Conservation (phyloP, 805 yeast genomes). For the Candida vaughaniae region DNA sequence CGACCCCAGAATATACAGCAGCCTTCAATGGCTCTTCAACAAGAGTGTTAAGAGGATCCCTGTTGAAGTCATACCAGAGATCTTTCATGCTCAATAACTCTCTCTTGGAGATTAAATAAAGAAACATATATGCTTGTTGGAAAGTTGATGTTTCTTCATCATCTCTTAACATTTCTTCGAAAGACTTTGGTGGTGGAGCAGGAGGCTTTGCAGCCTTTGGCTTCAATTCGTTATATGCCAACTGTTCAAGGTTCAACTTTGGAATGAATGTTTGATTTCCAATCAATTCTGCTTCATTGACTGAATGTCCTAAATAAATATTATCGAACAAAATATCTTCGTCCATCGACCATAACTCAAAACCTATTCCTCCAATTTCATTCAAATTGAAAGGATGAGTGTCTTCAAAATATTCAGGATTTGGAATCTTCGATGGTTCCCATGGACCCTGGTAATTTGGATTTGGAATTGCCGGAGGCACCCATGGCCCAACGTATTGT, state of each 20-base stretch:
- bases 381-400: slow-evolving; percentile 56
- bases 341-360: slow-evolving; percentile 89
- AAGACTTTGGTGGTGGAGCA: slow-evolving; percentile 41
- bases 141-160: slow-evolving; percentile 16
- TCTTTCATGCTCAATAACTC: slow-evolving; percentile 26
- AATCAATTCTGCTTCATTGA: slow-evolving; percentile 78
- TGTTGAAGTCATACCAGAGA: slow-evolving; percentile 38
- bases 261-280: slow-evolving; percentile 74
- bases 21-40: slow-evolving; percentile 50
- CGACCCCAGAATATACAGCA: slow-evolving; percentile 43
- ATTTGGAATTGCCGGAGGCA: slow-evolving; percentile 62
- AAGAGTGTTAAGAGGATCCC: slow-evolving; percentile 46
- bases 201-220: slow-evolving; percentile 45
- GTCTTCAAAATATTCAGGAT: slow-evolving; percentile 70
- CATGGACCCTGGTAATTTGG: slow-evolving; percentile 81
- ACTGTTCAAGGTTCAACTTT: slow-evolving; percentile 52
- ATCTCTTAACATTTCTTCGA: slow-evolving; percentile 31
- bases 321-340: slow-evolving; percentile 74
- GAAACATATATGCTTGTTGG: slow-evolving; percentile 16
- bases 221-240: slow-evolving; percentile 36
- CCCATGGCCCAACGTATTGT: slow-evolving; percentile 76
- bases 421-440: slow-evolving; percentile 63
- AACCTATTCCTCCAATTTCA: slow-evolving; percentile 77
- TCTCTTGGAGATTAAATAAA: slow-evolving; percentile 17
- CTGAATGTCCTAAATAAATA: slow-evolving; percentile 79